These are phyloP conservation scores for Trichosporon inkin DNA, from an alignment of 1,284 basidiomycete genomes.

Conservation along the genomic window DNA sequence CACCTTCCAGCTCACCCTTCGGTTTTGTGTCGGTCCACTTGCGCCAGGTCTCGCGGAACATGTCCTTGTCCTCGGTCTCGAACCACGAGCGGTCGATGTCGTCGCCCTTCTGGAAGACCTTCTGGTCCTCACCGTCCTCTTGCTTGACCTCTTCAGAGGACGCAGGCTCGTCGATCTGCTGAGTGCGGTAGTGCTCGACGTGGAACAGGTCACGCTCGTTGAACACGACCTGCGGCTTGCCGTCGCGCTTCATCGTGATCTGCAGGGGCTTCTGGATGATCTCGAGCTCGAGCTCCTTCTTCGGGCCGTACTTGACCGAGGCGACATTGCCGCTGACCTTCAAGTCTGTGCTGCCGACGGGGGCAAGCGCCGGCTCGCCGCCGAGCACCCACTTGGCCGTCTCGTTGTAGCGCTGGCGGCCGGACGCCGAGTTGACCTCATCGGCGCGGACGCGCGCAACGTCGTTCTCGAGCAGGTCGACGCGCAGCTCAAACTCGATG, in stretches of 20 bases:
- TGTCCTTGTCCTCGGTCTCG: constrained; percentile 72
- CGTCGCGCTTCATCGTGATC: constrained; percentile 66
- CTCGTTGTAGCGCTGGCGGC: constrained; percentile 80
- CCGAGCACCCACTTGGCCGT: constrained; percentile 75
- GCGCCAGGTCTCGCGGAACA: constrained; percentile 84
- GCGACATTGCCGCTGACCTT: constrained; percentile 45
- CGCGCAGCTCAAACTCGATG: constrained; percentile 70
- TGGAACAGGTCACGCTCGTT: constrained; percentile 89
- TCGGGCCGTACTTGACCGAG: constrained; percentile 36
- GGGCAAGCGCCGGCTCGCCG: constrained; percentile 57
- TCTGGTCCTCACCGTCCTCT: constrained; percentile 53
- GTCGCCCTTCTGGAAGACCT: constrained; percentile 54
- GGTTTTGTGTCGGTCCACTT: constrained; percentile 90
- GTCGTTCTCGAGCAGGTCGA: constrained; percentile 73
- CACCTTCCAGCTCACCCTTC: constrained; percentile 61
- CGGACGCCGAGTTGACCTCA: constrained; percentile 61
- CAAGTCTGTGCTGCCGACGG: constrained; percentile 54
- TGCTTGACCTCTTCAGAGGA: constrained; percentile 40
- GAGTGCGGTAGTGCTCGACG: constrained; percentile 93
- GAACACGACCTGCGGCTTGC: constrained; percentile 76
- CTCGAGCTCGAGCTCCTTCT: constrained; percentile 51
- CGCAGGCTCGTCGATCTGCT: constrained; percentile 50
- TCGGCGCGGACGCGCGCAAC: constrained; percentile 81
- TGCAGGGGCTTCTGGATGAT: constrained; percentile 70
- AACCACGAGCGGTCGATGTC: constrained; percentile 70